Conservation (phyloP, 2,329 filamentous ascomycete genomes). For the Xylaria sp. region DNA sequence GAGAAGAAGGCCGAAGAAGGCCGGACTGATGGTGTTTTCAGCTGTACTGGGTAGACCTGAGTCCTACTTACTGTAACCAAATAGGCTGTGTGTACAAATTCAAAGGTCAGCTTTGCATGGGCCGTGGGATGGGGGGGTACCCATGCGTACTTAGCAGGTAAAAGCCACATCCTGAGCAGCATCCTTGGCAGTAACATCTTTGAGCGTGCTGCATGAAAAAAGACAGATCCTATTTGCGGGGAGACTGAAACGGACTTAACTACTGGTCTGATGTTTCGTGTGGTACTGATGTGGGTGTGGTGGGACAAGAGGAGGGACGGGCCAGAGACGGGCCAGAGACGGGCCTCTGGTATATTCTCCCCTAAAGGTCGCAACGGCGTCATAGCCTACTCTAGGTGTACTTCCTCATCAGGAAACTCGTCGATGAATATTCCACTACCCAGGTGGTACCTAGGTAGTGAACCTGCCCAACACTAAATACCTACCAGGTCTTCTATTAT, state of each 20-base stretch:
- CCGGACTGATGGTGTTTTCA: no score
- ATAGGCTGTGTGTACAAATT: neutral
- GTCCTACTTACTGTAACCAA: neutral
- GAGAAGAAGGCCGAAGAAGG: no score
- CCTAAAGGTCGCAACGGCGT: neutral
- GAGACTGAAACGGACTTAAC: slow-evolving; percentile 16
- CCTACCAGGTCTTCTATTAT: neutral
- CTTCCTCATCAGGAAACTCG: slow-evolving; percentile 24
- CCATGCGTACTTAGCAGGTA: neutral
- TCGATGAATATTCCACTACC: neutral
- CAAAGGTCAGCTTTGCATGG: slow-evolving; percentile 26
- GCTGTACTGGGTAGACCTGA: neutral
- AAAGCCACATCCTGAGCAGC: slow-evolving; percentile 17
- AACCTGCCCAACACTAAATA: neutral
- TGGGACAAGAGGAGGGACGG: slow-evolving; percentile 9
- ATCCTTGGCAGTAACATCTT: slow-evolving; percentile 1
- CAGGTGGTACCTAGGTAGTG: no score
- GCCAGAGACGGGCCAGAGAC: no score
- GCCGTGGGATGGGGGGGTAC: no score
- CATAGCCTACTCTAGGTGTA: neutral
- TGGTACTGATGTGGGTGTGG: neutral
- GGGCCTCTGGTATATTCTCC: neutral
- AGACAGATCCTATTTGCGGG: slow-evolving; percentile 16
- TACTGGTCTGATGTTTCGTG: neutral
- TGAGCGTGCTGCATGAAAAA: neutral